Base-by-base conservation (phyloP, 352 stramenopile species). In the Pythium volutum region DNA sequence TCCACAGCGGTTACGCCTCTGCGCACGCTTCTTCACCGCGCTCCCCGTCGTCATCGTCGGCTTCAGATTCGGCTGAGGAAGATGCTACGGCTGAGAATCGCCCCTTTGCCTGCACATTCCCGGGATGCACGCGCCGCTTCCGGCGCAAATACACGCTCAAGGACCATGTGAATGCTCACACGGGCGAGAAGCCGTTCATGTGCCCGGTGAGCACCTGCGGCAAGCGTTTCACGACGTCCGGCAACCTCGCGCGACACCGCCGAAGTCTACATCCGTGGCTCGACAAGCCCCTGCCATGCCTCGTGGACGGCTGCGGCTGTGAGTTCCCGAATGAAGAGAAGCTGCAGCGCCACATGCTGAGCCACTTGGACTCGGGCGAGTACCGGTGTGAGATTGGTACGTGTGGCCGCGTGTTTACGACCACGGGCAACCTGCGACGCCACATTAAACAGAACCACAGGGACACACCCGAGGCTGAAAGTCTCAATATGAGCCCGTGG, bases 161-260 rank as follows among this genome's bases (percentile, higher is more conserved):
- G 46, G 79, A 89, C 49, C 83, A 92, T 63, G 71, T 87, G 53
- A 88, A 89, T 74, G 89, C 77, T 34, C 83, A 92, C 70, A 91
- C 81, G 52, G 83, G 83, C 12, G 5, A 39, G 27, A 79, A 89
- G 61, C 77, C 77, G 5, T 62, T 48, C 25, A 29, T 47, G 2
- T 64, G 57, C 23, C 67, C 79, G n/a, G 63, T 78, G n/a, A 45
- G 48, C 8, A 59, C 57, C 38, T 92, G 80, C 55, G 62, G 68
- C 54, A 87, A 85, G 70, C 68, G 74, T 3, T 92, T 91, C 36
- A 88, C 70, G 57, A 89, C 79, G 20, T 87, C 79, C 0, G 79
- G 81, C 20, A 91, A 89, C 55, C 58, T 88, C 29, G 68, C 81
- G 20, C 73, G 81, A 33, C 78, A 88, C 68, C 20, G 36, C 3